Base-by-base conservation (phyloP, 257 asterid species). In the Przewalskia tangutica region DNA sequence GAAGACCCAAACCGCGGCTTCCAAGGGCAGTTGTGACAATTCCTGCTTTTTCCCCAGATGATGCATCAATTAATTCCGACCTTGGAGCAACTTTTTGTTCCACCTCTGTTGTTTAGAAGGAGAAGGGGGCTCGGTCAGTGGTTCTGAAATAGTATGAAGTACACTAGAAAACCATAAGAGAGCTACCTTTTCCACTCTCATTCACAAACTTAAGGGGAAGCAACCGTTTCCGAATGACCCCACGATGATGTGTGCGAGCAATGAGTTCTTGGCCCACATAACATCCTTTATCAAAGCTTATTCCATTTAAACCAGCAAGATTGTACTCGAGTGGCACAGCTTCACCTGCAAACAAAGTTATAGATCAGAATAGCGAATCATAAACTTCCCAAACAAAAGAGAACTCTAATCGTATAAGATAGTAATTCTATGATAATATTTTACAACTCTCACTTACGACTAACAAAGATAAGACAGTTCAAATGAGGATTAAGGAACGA, bases 211-310 rank as follows among this genome's bases (percentile, higher is more conserved):
- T 88, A 48, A 95, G 51, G 83, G 99, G 97, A 81, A 93, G 84
- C 86, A 93, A 80, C 16, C 99, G 93, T 86, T 94, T 95, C 20
- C 99, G 86, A 62, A 95, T 89, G 38, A 92, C 91, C 78, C 98
- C 99, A 60, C 95, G 93, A 85, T 94, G 95, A 87, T 94, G 92
- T 3, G 99, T 93, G 65, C 97, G 97, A 59, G 98, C 99, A 40
- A 91, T 86, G 78, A 95, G 97, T 83, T 95, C 99, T 89, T 95
- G 98, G 63, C 98, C 97, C 81, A 95, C 83, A 62, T 95, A 95
- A 79, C 99, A 95, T 75, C 99, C 99, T 85, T 95, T 95, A 81
- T 95, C 93, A 68, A 95, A 95, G 92, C 96, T 95, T 85, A 95
- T 90, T 3, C 96, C 98, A 73, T 90, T 94, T 77, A 95, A 84